A percentile compares a stretch with the other conserved stretches of the same genome.
These are phyloP conservation scores for Picochlorum costavermella DNA, from an alignment of 139 green algal genomes.

Conservation along the genomic window DNA sequence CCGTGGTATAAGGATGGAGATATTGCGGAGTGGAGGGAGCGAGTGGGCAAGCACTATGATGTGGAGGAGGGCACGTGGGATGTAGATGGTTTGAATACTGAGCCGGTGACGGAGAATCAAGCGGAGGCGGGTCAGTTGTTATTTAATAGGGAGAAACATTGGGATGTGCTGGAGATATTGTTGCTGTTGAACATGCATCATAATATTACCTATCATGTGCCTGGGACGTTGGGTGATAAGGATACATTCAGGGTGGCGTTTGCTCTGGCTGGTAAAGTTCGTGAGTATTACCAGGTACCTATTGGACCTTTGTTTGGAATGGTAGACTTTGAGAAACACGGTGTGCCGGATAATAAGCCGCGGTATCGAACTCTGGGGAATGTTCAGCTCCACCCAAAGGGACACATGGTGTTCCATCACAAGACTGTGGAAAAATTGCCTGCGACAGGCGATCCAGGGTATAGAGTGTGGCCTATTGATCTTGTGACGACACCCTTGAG, in stretches of 20 bases:
- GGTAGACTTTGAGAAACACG: not conserved
- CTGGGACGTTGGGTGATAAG: conserved; percentile 28
- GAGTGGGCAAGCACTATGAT: not conserved
- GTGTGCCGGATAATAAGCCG: not conserved
- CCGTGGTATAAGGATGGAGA: not conserved
- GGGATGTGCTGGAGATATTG: conserved; percentile 32
- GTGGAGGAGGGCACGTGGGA: not conserved
- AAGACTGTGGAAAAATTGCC: conserved; percentile 1
- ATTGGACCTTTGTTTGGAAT: not conserved
- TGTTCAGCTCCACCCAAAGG: not conserved
- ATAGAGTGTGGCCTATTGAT: conserved; percentile 1
- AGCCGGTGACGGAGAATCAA: not conserved
- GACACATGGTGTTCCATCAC: not conserved
- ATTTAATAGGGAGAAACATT: conserved; percentile 10
- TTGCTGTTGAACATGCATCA: conserved; percentile 28
- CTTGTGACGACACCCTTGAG: not conserved
- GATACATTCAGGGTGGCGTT: conserved; percentile 35
- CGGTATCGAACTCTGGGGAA: not conserved
- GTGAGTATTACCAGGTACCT: not conserved
- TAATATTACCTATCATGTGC: conserved; percentile 13
- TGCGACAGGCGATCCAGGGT: not conserved
- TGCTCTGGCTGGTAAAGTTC: conserved; percentile 17
- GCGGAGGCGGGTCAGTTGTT: not conserved
- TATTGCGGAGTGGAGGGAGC: not conserved
- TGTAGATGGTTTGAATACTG: not conserved